Evolutionary conservation across 805 yeast genomes (phyloP), one percentile per base, ranked within the genome.

Genomic region (Komagataella phaffii): DNA sequence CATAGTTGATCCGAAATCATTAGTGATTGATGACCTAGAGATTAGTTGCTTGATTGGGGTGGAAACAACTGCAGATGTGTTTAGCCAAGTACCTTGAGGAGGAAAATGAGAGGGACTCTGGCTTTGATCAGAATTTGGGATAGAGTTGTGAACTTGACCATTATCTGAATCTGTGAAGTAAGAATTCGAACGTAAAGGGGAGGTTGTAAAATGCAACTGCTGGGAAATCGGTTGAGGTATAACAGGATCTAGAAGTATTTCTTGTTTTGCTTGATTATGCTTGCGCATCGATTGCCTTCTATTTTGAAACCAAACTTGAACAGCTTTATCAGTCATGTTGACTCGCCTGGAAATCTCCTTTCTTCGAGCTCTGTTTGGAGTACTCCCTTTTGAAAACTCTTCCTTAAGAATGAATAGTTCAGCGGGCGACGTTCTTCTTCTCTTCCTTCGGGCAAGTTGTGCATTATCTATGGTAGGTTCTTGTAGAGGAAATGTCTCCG

Each of bases 221-320:
- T 58, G 62, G 50, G 60, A 64, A 44, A 60, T 56, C 24, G 59
- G 62, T n/a, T 52, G 57, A 36, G 59, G 50, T 44, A 57, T 49
- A 4, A 65, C 64, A 40, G 61, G 56, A 50, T 61, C 61, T 21
- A 62, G 54, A 10, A 59, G 56, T 14, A 61, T 61, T 47, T 64
- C 70, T 53, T 69, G 73, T 47, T 44, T 55, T 19, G 54, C 57
- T 48, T 56, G 58, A 44, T 45, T 54, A n/a, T 56, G 57, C 58
- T 82, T 79, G 60, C 89, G 77, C 56, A 84, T 68, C 44, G 90
- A 76, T 67, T 91, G 97, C 66, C 99, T 79, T 66, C 82, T 86
- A 68, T 93, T 93, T 69, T 93, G 99, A 70, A 93, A 93, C 99
- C 99, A 93, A 56, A 91, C 88, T 70, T 93, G 99, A 43, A 93